Conservation (phyloP, 768 basidiomycete genomes). For the Dendrothele bispora region DNA sequence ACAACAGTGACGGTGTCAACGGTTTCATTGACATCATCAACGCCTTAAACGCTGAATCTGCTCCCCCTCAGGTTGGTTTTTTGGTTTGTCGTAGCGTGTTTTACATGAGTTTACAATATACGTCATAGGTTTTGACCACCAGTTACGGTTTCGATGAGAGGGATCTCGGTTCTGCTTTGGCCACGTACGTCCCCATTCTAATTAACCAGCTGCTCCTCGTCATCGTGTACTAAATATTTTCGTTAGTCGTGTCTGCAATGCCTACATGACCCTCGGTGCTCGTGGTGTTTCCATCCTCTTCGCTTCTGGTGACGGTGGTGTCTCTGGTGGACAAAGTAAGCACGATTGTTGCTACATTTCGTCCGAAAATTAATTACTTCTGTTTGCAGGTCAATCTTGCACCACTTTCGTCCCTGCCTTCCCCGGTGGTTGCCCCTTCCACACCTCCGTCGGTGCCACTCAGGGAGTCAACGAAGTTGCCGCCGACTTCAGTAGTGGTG, state of each 20-base stretch:
- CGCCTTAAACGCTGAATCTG: slow-evolving; percentile 21
- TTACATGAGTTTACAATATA: background rate
- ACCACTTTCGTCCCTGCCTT: slow-evolving; percentile 35
- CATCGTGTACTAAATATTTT: background rate
- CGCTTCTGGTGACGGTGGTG: slow-evolving; percentile 40
- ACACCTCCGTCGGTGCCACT: slow-evolving; percentile 40
- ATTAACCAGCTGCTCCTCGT: background rate
- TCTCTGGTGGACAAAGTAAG: slow-evolving; percentile 12
- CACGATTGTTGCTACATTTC: background rate
- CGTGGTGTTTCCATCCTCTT: slow-evolving; percentile 51
- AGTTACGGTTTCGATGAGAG: slow-evolving; percentile 56
- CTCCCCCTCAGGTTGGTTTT: slow-evolving; percentile 33
- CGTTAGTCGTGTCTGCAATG: slow-evolving; percentile 23
- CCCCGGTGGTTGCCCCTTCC: slow-evolving; percentile 46
- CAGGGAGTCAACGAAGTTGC: slow-evolving; percentile 40
- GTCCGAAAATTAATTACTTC: background rate
- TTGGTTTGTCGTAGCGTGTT: background rate
- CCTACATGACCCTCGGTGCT: slow-evolving; percentile 37
- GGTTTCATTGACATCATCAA: slow-evolving; percentile 35
- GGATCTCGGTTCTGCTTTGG: slow-evolving; percentile 25
- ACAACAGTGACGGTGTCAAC: slow-evolving; percentile 26
- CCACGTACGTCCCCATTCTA: slow-evolving; percentile 9
- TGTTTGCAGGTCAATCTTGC: slow-evolving; percentile 11
- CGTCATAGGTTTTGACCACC: slow-evolving; percentile 45
- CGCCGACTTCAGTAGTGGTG: slow-evolving; percentile 47